Percentiles rank a stretch among this genome's conserved stretches.
Conservation (phyloP, 2,329 filamentous ascomycete genomes). For the Lasiodiplodia gonubiensis region DNA sequence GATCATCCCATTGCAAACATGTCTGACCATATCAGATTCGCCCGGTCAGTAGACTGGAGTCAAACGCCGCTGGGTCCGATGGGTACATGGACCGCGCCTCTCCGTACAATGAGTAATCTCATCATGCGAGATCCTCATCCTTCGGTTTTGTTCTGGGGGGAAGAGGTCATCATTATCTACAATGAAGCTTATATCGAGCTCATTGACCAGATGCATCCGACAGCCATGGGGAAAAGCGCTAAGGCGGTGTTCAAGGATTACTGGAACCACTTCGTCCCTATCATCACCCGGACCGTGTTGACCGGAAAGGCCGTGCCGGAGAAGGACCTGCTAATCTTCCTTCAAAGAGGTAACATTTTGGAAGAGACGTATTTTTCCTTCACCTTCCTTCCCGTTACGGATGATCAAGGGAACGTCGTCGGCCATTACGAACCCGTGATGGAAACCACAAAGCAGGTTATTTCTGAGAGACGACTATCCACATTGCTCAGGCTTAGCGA, state of each 20-base stretch:
- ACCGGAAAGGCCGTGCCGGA: slow-evolving; percentile 36
- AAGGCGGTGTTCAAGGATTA: slow-evolving; percentile 75
- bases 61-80: slow-evolving; percentile 56
- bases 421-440: slow-evolving; percentile 78
- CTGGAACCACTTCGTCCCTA: slow-evolving; percentile 45
- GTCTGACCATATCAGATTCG: slow-evolving; percentile 41
- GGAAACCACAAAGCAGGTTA: slow-evolving; percentile 73
- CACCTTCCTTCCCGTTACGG: slow-evolving; percentile 75
- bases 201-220: slow-evolving; percentile 54
- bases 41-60: slow-evolving; percentile 56
- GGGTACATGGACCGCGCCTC: slow-evolving; percentile 53
- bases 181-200: slow-evolving; percentile 45
- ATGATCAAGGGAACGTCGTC: slow-evolving; percentile 69
- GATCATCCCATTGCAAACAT: slow-evolving; percentile 19
- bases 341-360: slow-evolving; percentile 68
- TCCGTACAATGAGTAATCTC: slow-evolving; percentile 50
- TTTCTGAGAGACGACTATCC: slow-evolving; percentile 39
- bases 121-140: slow-evolving; percentile 42
- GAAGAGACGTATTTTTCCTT: slow-evolving; percentile 83
- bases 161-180: slow-evolving; percentile 45
- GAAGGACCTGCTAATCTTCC: slow-evolving; percentile 75
- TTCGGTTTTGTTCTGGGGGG: slow-evolving; percentile 51
- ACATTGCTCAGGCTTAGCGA: slow-evolving; percentile 24
- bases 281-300: slow-evolving; percentile 36
- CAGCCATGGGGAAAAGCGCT: slow-evolving; percentile 60